phyloP scores from a whole-genome alignment of 768 basidiomycete genomes.

The Phaeotremella fagi region DNA sequence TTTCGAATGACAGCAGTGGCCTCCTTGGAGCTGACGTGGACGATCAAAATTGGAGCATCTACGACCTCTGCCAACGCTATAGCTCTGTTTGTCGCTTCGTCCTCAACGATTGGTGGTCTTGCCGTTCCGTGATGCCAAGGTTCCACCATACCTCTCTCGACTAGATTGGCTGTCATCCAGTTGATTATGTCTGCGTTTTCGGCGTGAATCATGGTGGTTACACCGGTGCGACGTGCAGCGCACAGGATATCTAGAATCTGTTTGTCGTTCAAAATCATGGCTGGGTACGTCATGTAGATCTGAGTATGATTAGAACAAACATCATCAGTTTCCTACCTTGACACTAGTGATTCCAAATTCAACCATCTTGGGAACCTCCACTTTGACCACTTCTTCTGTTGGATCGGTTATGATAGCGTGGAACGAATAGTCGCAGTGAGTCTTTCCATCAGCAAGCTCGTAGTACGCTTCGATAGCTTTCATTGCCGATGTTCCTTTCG shows the following conservation, averaged over 20 bases:
- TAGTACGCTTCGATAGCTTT: slow-evolving; percentile 48
- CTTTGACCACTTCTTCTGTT: slow-evolving; percentile 42
- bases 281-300: slow-evolving; percentile 49
- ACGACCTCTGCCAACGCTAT: slow-evolving; percentile 42
- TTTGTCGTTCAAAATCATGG: slow-evolving; percentile 45
- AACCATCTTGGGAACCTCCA: slow-evolving; percentile 47
- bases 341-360: slow-evolving; percentile 47
- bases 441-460: slow-evolving; percentile 37
- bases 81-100: slow-evolving; percentile 46
- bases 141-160: slow-evolving; percentile 33
- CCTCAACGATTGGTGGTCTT: slow-evolving; percentile 43
- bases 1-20: slow-evolving; percentile 38
- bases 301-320: too few relatives aligned
- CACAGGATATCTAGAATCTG: slow-evolving; percentile 47
- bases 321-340: slow-evolving; percentile 31
- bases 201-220: slow-evolving; percentile 46
- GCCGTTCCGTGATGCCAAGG: slow-evolving; percentile 43
- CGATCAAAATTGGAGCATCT: slow-evolving; percentile 45
- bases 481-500: slow-evolving; percentile 25
- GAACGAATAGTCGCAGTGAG: slow-evolving; percentile 47
- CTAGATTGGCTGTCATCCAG: slow-evolving; percentile 40
- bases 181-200: slow-evolving; percentile 48
- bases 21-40: slow-evolving; percentile 43
- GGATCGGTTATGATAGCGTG: slow-evolving; percentile 50
- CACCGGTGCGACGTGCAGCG: slow-evolving; percentile 40